phyloP scores from a whole-genome alignment of 2,329 filamentous ascomycete species.

The Nigrospora sphaerica region DNA sequence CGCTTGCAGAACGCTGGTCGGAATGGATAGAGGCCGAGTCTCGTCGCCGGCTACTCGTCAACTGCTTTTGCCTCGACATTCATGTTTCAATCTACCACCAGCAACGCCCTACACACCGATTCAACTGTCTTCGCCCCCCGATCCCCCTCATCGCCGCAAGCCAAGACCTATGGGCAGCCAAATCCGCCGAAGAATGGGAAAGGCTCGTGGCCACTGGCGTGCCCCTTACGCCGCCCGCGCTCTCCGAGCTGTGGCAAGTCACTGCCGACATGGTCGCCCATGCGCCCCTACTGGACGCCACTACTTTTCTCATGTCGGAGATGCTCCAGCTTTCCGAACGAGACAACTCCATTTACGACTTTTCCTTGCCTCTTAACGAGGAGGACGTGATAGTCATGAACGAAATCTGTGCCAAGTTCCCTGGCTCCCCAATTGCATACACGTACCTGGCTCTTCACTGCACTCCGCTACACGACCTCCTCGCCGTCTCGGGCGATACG shows the following conservation, averaged over 20 bases:
- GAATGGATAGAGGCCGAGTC: slow-evolving; percentile 47
- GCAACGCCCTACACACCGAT: slow-evolving; percentile 31
- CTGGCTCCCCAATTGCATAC: slow-evolving; percentile 36
- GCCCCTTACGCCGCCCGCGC: slow-evolving; percentile 15
- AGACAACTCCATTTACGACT: slow-evolving; percentile 3
- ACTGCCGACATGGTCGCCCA: slow-evolving; percentile 26
- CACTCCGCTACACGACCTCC: slow-evolving; percentile 50
- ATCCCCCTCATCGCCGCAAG: slow-evolving; percentile 41
- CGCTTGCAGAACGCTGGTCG: slow-evolving; percentile 35
- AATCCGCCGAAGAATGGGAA: slow-evolving; percentile 38
- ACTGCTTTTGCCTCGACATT: slow-evolving; percentile 49
- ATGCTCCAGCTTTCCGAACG: slow-evolving; percentile 17
- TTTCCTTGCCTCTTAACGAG: too few relatives aligned
- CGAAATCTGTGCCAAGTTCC: slow-evolving; percentile 34
- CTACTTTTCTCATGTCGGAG: slow-evolving; percentile 20
- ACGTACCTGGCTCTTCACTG: slow-evolving; percentile 50
- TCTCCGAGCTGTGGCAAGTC: slow-evolving; percentile 14
- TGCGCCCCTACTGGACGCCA: slow-evolving; percentile 16
- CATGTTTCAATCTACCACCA: slow-evolving; percentile 50
- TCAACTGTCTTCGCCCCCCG: slow-evolving; percentile 26
- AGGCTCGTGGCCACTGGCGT: slow-evolving; percentile 18
- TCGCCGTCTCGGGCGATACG: slow-evolving; percentile 51
- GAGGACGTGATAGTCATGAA: slow-evolving; percentile 13
- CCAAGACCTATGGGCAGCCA: slow-evolving; percentile 41
- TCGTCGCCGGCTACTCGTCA: slow-evolving; percentile 44